phyloP scores from a whole-genome alignment of 257 asterid species.

The Primulina eburnea region DNA sequence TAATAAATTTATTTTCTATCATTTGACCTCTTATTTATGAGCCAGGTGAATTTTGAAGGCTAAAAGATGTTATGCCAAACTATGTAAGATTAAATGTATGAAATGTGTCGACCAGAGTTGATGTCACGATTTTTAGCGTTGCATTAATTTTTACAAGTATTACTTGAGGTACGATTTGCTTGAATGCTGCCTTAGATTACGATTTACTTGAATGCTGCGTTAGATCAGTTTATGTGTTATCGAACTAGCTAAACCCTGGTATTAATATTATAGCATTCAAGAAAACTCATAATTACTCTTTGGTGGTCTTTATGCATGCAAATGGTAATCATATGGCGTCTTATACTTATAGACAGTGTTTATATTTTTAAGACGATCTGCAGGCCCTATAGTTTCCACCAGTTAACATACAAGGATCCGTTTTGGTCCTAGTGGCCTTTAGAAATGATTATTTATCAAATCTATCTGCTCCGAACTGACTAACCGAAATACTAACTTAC shows the following conservation, averaged over 20 bases:
- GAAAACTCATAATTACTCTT: neutral
- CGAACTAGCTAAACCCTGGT: neutral
- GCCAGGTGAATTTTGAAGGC: neutral
- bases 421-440: neutral
- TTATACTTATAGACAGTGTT: neutral
- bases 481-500: neutral
- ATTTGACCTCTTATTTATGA: neutral
- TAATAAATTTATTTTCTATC: no score
- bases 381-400: neutral
- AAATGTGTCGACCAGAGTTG: neutral
- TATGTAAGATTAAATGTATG: neutral
- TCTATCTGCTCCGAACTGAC: neutral
- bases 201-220: neutral
- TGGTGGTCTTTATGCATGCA: neutral
- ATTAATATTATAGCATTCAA: no score
- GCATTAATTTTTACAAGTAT: neutral
- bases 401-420: neutral
- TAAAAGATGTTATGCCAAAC: constrained; percentile 12
- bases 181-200: neutral
- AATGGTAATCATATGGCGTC: neutral
- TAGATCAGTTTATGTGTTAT: neutral
- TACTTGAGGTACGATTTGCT: neutral
- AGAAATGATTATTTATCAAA: no score
- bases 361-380: neutral
- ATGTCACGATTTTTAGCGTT: neutral